Evolutionary conservation across 2,329 filamentous ascomycete species (phyloP), one percentile per base, ranked within the genome.

Genomic region (Microcyclospora pomicola): DNA sequence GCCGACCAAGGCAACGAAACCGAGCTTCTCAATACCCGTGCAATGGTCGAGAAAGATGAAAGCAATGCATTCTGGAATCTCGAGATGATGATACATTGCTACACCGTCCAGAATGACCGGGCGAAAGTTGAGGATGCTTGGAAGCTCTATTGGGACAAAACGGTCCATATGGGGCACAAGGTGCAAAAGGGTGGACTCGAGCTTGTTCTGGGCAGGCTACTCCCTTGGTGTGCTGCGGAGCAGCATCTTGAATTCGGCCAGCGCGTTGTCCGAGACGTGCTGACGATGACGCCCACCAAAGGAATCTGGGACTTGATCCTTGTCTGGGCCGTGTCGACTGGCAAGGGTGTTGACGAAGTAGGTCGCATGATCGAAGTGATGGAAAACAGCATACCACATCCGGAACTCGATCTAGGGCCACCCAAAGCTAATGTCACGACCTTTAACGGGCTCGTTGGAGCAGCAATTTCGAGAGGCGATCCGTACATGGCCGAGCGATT

Each of bases 391-490:
- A 55, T 38, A n/a, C 39, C 49, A n/a, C 35, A 36, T 11, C 39
- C 43, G 7, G 15, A 32, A 1, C 62, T 67, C 35, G 69, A 65
- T 43, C 56, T 67, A 42, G 58, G 69, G 40, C 55, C 65, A 39
- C 61, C 63, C 12, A 40, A 51, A 6, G 75, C 85, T 0, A 78
- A 83, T 38, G 77, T 77, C 6, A 62, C 70, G 2, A 85, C 81
- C 5, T 76, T 96, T 50, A 93, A 96, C 52, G 64, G 67, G 5
- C 68, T 96, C 16, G 69, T 96, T 13, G 71, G 74, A 37, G 76
- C 78, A 40, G 82, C 84, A 9, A 77, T 80, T 45, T 72, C 73
- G n/a, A 70, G 71, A 38, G 68, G 77, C 9, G 78, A 92, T 49
- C 69, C 76, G 0, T 75, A 82, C 47, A 65, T 82, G 33, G 83